Conservation (phyloP, 2,329 filamentous ascomycete genomes). For the Parafenestella ontariensis region DNA sequence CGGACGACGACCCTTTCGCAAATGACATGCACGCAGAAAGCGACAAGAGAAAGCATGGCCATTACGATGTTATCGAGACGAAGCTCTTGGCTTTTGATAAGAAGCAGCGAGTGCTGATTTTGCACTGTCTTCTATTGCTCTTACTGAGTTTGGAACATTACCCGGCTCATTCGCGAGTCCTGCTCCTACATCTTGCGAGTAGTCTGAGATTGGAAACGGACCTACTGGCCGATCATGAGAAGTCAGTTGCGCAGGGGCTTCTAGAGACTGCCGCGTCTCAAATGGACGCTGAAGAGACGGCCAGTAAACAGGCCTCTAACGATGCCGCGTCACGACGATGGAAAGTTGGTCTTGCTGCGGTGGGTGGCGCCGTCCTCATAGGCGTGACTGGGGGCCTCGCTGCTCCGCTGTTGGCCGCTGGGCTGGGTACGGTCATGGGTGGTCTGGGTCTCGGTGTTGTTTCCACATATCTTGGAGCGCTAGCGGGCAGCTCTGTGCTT, state of each 20-base stretch:
- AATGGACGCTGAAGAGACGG: constrained; percentile 78
- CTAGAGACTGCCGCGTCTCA: constrained; percentile 69
- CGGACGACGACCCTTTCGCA: constrained; percentile 30
- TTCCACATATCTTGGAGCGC: constrained; percentile 76
- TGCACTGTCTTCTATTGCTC: constrained; percentile 75
- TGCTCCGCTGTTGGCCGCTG: constrained; percentile 75
- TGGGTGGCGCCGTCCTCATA: constrained; percentile 84
- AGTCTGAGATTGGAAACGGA: constrained; percentile 71
- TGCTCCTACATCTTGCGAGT: constrained; percentile 73
- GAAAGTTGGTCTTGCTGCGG: constrained; percentile 85
- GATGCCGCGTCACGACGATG: constrained; percentile 68
- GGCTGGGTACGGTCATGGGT: constrained; percentile 78
- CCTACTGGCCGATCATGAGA: constrained; percentile 72
- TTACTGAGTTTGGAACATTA: constrained; percentile 79
- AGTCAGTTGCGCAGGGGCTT: constrained; percentile 74
- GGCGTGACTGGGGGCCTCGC: constrained; percentile 79
- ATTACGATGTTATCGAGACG: constrained; percentile 47
- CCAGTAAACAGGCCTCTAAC: constrained; percentile 72
- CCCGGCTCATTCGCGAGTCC: constrained; percentile 71
- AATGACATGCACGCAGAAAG: neutral
- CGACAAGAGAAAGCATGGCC: constrained; percentile 18
- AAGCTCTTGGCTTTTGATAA: constrained; percentile 44
- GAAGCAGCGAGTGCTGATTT: constrained; percentile 66
- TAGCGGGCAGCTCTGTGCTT: constrained; percentile 79
- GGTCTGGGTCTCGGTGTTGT: constrained; percentile 77